phyloP scores from a whole-genome alignment of 176 grass and related monocot species.

The Triticum dicoccoides region DNA sequence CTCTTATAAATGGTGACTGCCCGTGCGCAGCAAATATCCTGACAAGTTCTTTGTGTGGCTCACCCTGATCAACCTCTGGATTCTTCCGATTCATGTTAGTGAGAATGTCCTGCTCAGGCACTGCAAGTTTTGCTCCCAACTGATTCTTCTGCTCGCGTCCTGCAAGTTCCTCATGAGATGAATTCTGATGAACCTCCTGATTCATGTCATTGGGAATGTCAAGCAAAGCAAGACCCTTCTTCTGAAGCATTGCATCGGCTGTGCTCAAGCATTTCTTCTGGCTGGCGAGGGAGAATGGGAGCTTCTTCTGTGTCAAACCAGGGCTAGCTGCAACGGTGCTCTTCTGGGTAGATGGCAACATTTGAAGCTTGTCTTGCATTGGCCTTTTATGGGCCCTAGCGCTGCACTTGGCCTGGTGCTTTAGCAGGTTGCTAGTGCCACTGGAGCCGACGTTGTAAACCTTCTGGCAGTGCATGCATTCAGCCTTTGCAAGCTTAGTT shows the following conservation, averaged over 20 bases:
- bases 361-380: not conserved
- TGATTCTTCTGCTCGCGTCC: not conserved
- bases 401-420: constrained; percentile 3
- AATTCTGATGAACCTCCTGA: not conserved
- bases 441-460: not conserved
- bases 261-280: constrained; percentile 6
- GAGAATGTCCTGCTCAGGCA: not conserved
- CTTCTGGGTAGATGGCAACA: not conserved
- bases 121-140: not conserved
- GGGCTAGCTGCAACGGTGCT: not conserved
- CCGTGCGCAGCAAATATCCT: constrained; percentile 26
- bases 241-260: not conserved
- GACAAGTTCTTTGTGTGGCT: not conserved
- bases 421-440: constrained; percentile 21
- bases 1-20: constrained; percentile 19
- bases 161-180: not conserved
- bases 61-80: not conserved
- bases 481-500: not conserved
- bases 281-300: constrained; percentile 3
- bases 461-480: constrained; percentile 29
- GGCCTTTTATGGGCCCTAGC: not conserved
- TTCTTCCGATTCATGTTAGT: not conserved
- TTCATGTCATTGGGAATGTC: not conserved
- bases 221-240: not conserved
- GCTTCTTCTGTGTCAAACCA: constrained; percentile 26